phyloP scores from a whole-genome alignment of 495 filamentous ascomycete species.

The Xylaria venustula region DNA sequence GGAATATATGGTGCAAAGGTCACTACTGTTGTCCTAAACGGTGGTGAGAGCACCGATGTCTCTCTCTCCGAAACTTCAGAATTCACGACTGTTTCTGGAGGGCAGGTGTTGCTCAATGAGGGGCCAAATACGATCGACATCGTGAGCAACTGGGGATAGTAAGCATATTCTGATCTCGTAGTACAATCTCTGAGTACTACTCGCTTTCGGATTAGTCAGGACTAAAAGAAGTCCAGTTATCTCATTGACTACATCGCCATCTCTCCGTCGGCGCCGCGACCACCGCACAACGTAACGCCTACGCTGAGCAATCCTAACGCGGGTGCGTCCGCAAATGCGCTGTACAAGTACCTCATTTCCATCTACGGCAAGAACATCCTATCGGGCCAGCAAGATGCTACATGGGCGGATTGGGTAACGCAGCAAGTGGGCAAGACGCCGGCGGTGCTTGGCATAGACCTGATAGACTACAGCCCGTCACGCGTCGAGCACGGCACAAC shows the following conservation, averaged over 20 bases:
- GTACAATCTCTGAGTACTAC: neutral
- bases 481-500: constrained; percentile 39
- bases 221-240: constrained; percentile 15
- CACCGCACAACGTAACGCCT: constrained; percentile 36
- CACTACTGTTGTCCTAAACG: constrained; percentile 41
- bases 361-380: constrained; percentile 48
- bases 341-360: constrained; percentile 37
- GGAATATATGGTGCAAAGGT: constrained; percentile 44
- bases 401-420: constrained; percentile 35
- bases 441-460: constrained; percentile 41
- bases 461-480: constrained; percentile 49
- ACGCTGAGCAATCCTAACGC: constrained; percentile 30
- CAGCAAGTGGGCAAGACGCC: constrained; percentile 46
- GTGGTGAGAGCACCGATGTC: constrained; percentile 39
- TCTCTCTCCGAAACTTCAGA: constrained; percentile 26
- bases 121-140: constrained; percentile 44
- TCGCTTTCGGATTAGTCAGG: too few species aligned
- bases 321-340: constrained; percentile 19
- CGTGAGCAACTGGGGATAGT: constrained; percentile 49
- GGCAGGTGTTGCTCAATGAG: constrained; percentile 42
- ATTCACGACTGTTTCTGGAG: constrained; percentile 33
- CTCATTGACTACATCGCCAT: constrained; percentile 44
- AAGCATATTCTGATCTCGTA: neutral
- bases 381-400: constrained; percentile 48
- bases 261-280: constrained; percentile 33